Base-by-base conservation (phyloP, 2,329 filamentous ascomycete species). In the Fusarium sororula region DNA sequence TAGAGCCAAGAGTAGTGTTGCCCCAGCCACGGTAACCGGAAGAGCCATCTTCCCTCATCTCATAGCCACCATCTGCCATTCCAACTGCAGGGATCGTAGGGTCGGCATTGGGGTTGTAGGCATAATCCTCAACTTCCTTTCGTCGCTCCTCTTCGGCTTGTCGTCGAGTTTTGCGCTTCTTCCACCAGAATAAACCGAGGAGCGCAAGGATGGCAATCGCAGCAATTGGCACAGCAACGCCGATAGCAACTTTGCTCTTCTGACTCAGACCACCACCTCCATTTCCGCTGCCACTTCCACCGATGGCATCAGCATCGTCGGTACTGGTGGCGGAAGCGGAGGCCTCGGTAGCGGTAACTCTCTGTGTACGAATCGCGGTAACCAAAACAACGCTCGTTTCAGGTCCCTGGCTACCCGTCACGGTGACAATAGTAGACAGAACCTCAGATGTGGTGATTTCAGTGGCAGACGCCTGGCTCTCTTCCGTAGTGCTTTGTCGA, bases 61-160 rank as follows among this genome's bases (percentile, higher is more conserved):
- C 91, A 76, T 91, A 91, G 47, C 88, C 84, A 60, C 88, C 88
- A 61, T 88, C 90, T 11, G 83, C 82, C 41, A 80, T 80, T 44
- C 83, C 86, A 18, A 89, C 81, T 17, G 85, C 84, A 12, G 84
- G 89, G 18, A 98, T 87, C 2, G 93, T 94, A 2, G 95, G 94
- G 80, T 98, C 95, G 68, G 95, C 92, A 83, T 98, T 98, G n/a
- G 96, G 96, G 82, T 98, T 98, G 86, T 95, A 98, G 38, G 93
- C 92, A 81, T 98, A 98, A 80, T 98, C 96, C 82, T 98, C 96
- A 17, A 98, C 95, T 83, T 99, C 96, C 85, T 98, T 98, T 73
- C 95, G 90, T 57, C 96, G 90, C 78, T 95, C 91, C 81, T 98
- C 96, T 80, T 96, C 94, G 20, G 92, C 93, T 72, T 91, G 90